A percentile compares a stretch with the other conserved stretches of the same genome.
phyloP scores from a whole-genome alignment of 805 yeast species.

The Nakazawaea wickerhamii region DNA sequence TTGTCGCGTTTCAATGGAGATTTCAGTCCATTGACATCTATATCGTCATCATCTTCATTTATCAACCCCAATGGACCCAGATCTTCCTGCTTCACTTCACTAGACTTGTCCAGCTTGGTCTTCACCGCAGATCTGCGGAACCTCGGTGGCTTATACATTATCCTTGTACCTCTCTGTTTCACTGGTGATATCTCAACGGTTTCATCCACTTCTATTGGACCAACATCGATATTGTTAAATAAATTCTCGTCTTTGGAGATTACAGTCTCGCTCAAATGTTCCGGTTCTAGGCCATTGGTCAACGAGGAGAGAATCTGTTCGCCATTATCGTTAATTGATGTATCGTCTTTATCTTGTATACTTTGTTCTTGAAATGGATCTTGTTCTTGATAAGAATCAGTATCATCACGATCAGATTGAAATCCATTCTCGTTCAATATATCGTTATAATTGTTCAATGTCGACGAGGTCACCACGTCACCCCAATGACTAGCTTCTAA shows the following conservation, averaged over 20 bases:
- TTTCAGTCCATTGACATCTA: background rate
- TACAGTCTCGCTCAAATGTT: slow-evolving; percentile 13
- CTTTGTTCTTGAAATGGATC: slow-evolving; percentile 18
- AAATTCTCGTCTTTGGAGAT: slow-evolving; percentile 28
- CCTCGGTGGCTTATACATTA: slow-evolving; percentile 44
- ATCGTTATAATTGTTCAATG: slow-evolving; percentile 20
- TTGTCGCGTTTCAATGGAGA: slow-evolving; percentile 21
- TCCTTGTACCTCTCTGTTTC: slow-evolving; percentile 33
- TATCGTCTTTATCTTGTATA: slow-evolving; percentile 27
- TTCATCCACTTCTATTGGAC: slow-evolving; percentile 18
- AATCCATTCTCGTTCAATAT: slow-evolving; percentile 13
- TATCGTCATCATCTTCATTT: slow-evolving; percentile 15
- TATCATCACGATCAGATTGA: slow-evolving; percentile 10
- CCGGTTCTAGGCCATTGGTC: slow-evolving; percentile 20
- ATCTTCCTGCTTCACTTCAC: too few species aligned
- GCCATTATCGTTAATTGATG: too few species aligned
- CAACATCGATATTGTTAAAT: slow-evolving; percentile 27
- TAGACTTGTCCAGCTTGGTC: too few species aligned
- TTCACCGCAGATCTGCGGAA: slow-evolving; percentile 26
- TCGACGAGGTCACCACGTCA: slow-evolving; percentile 41
- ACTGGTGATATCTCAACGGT: slow-evolving; percentile 29
- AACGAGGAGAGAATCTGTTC: slow-evolving; percentile 35
- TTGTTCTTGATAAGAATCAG: slow-evolving; percentile 28
- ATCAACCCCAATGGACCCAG: slow-evolving; percentile 21
- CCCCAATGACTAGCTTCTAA: slow-evolving; percentile 58